A percentile compares a stretch with the other conserved stretches of the same genome.
Evolutionary conservation across 176 grass and related monocot genomes (phyloP).

Genomic region (Miscanthus lutarioriparius): DNA sequence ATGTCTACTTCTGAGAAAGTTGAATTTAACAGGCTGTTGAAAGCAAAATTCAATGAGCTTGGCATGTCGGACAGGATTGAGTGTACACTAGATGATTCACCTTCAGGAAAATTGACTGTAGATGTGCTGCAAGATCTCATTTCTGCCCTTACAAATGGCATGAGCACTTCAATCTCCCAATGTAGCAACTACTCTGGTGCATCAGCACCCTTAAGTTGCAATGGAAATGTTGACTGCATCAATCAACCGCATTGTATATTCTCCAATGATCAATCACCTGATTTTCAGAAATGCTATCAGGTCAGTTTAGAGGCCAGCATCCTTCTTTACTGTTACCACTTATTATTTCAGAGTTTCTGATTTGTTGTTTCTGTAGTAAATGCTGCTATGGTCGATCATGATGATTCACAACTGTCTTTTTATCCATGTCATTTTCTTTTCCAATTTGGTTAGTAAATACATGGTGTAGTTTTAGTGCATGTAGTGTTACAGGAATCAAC

Average conservation of each 20-base stretch:
- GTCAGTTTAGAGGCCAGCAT: slow-evolving; percentile 32
- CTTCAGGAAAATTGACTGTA: slow-evolving; percentile 43
- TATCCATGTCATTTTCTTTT: neutral
- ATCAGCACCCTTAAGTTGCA: neutral
- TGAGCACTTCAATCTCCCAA: slow-evolving; percentile 10
- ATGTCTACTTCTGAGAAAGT: slow-evolving; percentile 32
- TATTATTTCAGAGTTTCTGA: neutral
- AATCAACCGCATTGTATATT: neutral
- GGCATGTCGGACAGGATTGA: slow-evolving; percentile 41
- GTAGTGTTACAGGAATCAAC: neutral
- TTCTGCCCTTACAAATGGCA: slow-evolving; percentile 43
- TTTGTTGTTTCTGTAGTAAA: neutral
- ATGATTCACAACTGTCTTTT: neutral
- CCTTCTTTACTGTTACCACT: neutral
- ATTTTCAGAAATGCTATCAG: slow-evolving; percentile 32
- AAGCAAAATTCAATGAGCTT: slow-evolving; percentile 53
- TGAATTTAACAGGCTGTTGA: slow-evolving; percentile 46
- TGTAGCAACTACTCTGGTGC: slow-evolving; percentile 10
- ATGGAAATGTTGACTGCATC: neutral
- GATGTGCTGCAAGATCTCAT: slow-evolving; percentile 65
- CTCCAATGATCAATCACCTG: slow-evolving; percentile 31
- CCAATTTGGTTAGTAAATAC: neutral
- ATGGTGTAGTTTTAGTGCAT: neutral
- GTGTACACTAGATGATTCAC: slow-evolving; percentile 27
- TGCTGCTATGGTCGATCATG: neutral